A percentile compares a stretch with the other conserved stretches of the same genome.
phyloP scores from a whole-genome alignment of 768 basidiomycete genomes.

The Russula sp. region DNA sequence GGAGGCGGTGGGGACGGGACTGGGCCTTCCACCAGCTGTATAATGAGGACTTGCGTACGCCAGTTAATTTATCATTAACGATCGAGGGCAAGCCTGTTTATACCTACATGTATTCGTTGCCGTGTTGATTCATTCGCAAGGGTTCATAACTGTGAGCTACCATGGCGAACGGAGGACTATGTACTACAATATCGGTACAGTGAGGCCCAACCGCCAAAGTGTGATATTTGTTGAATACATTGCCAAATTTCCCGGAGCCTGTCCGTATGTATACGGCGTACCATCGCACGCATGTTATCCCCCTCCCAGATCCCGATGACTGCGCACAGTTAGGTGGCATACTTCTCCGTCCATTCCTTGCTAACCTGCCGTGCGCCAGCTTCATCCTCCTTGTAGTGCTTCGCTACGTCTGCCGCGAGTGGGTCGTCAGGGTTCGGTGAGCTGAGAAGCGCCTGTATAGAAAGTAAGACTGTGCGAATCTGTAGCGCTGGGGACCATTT shows the following conservation, averaged over 20 bases:
- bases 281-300: neutral
- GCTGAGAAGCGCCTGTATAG: conserved; percentile 92
- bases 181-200: neutral
- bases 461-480: conserved; percentile 95
- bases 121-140: neutral
- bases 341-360: conserved; percentile 92
- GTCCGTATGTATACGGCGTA: conserved; percentile 14
- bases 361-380: conserved; percentile 88
- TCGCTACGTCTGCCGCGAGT: conserved; percentile 90
- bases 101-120: neutral
- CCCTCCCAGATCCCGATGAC: neutral
- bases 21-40: neutral
- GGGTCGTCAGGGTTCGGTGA: conserved; percentile 97
- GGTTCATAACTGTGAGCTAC: neutral
- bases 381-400: conserved; percentile 98
- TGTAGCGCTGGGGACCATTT: conserved; percentile 99
- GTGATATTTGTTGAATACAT: conserved; percentile 17
- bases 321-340: conserved; percentile 43
- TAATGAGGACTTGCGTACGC: neutral
- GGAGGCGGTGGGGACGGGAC: neutral
- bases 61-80: neutral
- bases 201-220: neutral
- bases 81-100: neutral
- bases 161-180: neutral
- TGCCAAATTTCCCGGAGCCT: conserved; percentile 5